Conservation (phyloP, 352 stramenopile genomes). For the Saprolegnia diclina region DNA sequence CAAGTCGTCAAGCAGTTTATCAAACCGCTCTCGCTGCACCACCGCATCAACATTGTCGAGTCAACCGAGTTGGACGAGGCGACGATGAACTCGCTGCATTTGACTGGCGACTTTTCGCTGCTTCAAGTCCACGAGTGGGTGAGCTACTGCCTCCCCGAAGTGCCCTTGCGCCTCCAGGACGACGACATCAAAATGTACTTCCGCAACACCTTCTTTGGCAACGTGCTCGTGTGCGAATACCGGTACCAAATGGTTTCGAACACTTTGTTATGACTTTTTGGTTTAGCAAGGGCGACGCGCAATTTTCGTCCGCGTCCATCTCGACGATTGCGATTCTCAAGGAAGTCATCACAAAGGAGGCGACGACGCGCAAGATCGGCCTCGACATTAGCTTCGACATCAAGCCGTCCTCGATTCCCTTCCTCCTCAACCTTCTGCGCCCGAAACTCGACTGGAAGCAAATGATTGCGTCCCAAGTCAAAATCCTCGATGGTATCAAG, state of each 20-base stretch:
- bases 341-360: slow-evolving; percentile 80
- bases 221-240: slow-evolving; percentile 67
- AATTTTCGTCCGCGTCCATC: slow-evolving; percentile 67
- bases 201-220: slow-evolving; percentile 71
- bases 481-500: slow-evolving; percentile 80
- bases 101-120: slow-evolving; percentile 71
- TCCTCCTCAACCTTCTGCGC: slow-evolving; percentile 60
- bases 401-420: slow-evolving; percentile 66
- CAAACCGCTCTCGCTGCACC: slow-evolving; percentile 77
- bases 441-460: slow-evolving; percentile 65
- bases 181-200: slow-evolving; percentile 70
- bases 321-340: slow-evolving; percentile 83
- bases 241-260: slow-evolving; percentile 11
- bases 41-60: slow-evolving; percentile 46
- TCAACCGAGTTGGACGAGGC: slow-evolving; percentile 41
- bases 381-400: slow-evolving; percentile 77
- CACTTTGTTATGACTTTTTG: not conserved
- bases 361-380: slow-evolving; percentile 65
- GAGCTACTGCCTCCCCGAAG: slow-evolving; percentile 64
- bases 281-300: slow-evolving; percentile 51
- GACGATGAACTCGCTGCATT: slow-evolving; percentile 59
- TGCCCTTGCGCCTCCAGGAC: slow-evolving; percentile 60
- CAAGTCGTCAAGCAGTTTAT: slow-evolving; percentile 70
- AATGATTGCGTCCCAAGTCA: slow-evolving; percentile 62
- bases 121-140: slow-evolving; percentile 86